Percentiles rank a stretch among this genome's conserved stretches.
Conservation (phyloP, 257 asterid species). For the Cruciata laevipes region DNA sequence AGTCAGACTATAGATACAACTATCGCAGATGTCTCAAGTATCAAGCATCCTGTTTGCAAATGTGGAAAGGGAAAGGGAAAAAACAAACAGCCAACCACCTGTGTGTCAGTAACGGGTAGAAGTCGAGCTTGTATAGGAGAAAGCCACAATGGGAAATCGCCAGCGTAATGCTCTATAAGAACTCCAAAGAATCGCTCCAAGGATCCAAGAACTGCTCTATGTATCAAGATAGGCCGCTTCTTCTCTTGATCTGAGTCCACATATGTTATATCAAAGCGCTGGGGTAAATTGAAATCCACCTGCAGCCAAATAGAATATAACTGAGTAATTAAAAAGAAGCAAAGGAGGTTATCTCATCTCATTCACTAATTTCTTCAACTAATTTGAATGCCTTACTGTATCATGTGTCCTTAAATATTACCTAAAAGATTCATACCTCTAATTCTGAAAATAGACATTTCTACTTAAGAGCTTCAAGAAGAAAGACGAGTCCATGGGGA, state of each 20-base stretch:
- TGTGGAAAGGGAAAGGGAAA: background rate
- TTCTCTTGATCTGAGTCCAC: conserved; percentile 74
- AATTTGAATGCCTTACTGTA: background rate
- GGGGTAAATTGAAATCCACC: conserved; percentile 94
- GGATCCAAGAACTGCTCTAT: conserved; percentile 93
- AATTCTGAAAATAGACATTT: background rate
- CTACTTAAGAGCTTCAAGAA: background rate
- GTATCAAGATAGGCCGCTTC: conserved; percentile 88
- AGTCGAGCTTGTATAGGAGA: conserved; percentile 83
- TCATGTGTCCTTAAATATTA: background rate
- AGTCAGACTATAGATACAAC: background rate
- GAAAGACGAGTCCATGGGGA: background rate
- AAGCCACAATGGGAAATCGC: conserved; percentile 95
- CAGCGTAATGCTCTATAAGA: conserved; percentile 87
- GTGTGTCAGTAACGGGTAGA: conserved; percentile 78
- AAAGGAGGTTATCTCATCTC: background rate
- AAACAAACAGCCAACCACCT: conserved; percentile 37
- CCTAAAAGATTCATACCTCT: background rate
- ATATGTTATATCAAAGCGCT: conserved; percentile 77
- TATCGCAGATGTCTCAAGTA: background rate
- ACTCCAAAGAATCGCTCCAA: conserved; percentile 92
- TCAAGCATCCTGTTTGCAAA: background rate
- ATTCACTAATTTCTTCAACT: background rate
- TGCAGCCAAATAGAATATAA: conserved; percentile 15
- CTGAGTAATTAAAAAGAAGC: background rate